A percentile compares a stretch with the other conserved stretches of the same genome.
These are phyloP conservation scores for Pythium brachiatum DNA, from an alignment of 352 stramenopile genomes.

Conservation along the genomic window DNA sequence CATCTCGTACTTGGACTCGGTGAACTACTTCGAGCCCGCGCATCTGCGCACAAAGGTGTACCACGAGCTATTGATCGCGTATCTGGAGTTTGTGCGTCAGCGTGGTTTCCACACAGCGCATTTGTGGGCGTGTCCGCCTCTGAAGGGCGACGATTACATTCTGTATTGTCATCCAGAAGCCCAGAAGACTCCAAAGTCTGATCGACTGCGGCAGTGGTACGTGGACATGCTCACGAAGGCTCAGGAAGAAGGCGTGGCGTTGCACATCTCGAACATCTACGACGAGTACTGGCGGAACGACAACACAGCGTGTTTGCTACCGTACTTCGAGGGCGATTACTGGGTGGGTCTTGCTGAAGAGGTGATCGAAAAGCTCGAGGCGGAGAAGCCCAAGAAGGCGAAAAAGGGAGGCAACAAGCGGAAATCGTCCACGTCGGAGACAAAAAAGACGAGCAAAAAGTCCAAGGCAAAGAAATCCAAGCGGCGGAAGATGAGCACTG, in stretches of 20 bases:
- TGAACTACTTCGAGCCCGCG: constrained; percentile 98
- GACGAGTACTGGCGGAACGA: constrained; percentile 93
- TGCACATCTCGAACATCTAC: constrained; percentile 95
- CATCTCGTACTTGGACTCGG: constrained; percentile 99
- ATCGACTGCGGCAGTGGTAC: constrained; percentile 97
- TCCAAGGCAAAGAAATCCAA: constrained; percentile 82
- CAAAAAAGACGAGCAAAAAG: constrained; percentile 72
- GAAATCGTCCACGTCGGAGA: constrained; percentile 41
- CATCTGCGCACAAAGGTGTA: constrained; percentile 98
- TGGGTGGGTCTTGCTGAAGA: constrained; percentile 87
- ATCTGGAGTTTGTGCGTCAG: constrained; percentile 97
- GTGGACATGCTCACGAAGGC: constrained; percentile 88
- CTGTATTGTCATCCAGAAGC: constrained; percentile 98
- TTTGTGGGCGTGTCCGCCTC: constrained; percentile 99
- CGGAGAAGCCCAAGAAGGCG: constrained; percentile 77
- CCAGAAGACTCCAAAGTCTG: constrained; percentile 98
- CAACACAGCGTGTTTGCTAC: constrained; percentile 79
- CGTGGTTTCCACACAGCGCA: constrained; percentile 97
- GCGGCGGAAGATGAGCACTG: constrained; percentile 28
- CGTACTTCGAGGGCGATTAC: constrained; percentile 88
- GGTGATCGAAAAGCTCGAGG: constrained; percentile 88
- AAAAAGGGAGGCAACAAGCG: constrained; percentile 58
- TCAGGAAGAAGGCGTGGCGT: constrained; percentile 88
- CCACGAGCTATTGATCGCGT: constrained; percentile 98
- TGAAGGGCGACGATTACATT: constrained; percentile 99